A percentile compares a stretch with the other conserved stretches of the same genome.
These are phyloP conservation scores for Trichoderma sp. DNA, from an alignment of 2,329 filamentous ascomycete species.

Conservation along the genomic window DNA sequence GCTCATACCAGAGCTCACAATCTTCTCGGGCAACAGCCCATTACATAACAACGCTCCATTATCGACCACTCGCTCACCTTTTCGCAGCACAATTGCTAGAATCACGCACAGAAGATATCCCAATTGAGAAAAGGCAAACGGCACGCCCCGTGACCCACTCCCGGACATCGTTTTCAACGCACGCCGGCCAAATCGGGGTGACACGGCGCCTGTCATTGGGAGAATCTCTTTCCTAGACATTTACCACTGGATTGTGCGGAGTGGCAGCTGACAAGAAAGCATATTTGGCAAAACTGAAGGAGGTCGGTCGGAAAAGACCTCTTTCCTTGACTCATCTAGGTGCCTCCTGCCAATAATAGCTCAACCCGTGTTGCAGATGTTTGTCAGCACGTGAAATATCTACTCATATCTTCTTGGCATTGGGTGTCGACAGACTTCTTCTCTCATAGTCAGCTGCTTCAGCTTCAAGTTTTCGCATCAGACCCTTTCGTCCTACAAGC, in stretches of 20 bases:
- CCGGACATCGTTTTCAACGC: neutral
- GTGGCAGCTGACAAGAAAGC: neutral
- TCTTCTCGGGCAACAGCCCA: neutral
- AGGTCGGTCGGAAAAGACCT: neutral
- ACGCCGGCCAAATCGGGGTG: neutral
- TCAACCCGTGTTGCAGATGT: too few species aligned
- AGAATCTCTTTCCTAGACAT: neutral
- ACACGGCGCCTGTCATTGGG: neutral
- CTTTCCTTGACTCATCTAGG: too few species aligned
- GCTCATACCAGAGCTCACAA: neutral
- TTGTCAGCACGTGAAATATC: neutral
- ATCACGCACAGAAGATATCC: neutral
- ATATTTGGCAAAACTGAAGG: neutral
- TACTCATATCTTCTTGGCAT: neutral
- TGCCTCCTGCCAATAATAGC: neutral
- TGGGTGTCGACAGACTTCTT: neutral
- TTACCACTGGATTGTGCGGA: neutral
- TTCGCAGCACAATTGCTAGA: neutral
- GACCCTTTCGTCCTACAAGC: neutral
- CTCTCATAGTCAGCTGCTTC: neutral
- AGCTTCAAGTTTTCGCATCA: neutral
- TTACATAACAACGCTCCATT: neutral
- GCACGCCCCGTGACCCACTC: slow-evolving; percentile 5
- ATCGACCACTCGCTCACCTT: neutral
- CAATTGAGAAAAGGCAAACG: neutral